Evolutionary conservation across 2,329 filamentous ascomycete species (phyloP), one percentile per base, ranked within the genome.

Genomic region (Falciphora oryzae): DNA sequence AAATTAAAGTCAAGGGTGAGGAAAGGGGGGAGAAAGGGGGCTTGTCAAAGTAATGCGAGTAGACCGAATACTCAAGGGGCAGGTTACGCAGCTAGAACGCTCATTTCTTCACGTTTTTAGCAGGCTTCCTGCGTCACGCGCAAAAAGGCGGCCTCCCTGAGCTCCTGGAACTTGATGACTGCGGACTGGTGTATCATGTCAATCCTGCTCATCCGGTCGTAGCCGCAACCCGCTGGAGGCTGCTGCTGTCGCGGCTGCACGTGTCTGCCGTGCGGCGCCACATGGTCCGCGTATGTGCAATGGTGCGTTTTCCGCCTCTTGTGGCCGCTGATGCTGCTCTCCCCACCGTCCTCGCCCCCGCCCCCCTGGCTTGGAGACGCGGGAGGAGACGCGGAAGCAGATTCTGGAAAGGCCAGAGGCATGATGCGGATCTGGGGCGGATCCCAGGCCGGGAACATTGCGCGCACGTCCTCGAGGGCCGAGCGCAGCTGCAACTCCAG

Each of bases 351-450:
- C 38, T 32, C 38, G 5, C 18, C 38, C 25, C 57, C n/a, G 57
- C 10, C 10, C 29, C 10, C 27, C 27, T 29, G 57, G 57, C 57
- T 16, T 3, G 29, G 8, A n/a, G 31, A 16, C 58, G 16, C 58
- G 14, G 18, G 13, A 11, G 22, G 2, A 13, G n/a, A 10, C 16
- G 18, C 57, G 57, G 57, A 10, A 5, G 25, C 57, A 10, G 25
- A 8, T n/a, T 59, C 25, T 8, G n/a, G 2, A 13, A 4, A 29
- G 28, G 25, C 13, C 16, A 73, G 67, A 2, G 74, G 73, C 64
- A 75, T 67, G 65, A 82, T 76, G 31, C 70, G 71, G 77, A 79
- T 81, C 3, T 65, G 67, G 2, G 76, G 75, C 7, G 76, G 71
- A 16, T 58, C 70, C 74, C 76, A 79, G 18, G 66, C 65, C 0